A percentile compares a stretch with the other conserved stretches of the same genome.
Evolutionary conservation across 805 yeast species (phyloP).

Genomic region (Debaryomyces prosopidis): DNA sequence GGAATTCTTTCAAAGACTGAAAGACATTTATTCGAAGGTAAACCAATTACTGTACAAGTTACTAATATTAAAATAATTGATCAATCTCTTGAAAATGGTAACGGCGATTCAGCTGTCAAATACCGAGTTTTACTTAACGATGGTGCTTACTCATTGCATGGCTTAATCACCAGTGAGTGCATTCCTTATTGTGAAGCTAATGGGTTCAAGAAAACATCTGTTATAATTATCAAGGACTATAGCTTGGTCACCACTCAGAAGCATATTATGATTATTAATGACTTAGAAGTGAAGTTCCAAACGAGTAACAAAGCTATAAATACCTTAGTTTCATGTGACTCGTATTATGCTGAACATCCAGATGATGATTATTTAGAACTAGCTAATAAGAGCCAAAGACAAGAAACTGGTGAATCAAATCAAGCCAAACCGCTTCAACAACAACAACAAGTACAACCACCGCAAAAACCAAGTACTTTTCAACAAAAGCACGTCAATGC

Average conservation of each 20-base stretch:
- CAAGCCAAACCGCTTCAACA: conserved; percentile 8
- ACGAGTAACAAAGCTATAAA: conserved; percentile 40
- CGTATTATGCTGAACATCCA: conserved; percentile 59
- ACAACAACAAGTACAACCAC: conserved; percentile 7
- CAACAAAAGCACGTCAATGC: conserved; percentile 52
- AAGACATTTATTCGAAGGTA: conserved; percentile 21
- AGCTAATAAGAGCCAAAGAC: conserved; percentile 12
- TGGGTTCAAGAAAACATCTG: conserved; percentile 46
- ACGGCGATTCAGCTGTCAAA: conserved; percentile 20
- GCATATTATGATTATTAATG: conserved; percentile 49
- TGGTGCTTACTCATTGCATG: conserved; percentile 38
- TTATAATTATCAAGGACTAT: conserved; percentile 42
- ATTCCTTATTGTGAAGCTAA: conserved; percentile 39
- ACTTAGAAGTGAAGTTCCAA: conserved; percentile 41
- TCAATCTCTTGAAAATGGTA: conserved; percentile 19
- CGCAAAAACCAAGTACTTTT: conserved; percentile 5
- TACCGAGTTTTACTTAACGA: conserved; percentile 40
- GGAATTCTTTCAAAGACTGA: conserved; percentile 26
- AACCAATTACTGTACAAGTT: conserved; percentile 35
- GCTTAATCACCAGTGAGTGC: conserved; percentile 42
- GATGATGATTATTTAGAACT: conserved; percentile 43
- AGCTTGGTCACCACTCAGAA: conserved; percentile 49
- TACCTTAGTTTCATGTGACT: conserved; percentile 49
- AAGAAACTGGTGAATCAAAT: conserved; percentile 7
- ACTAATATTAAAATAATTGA: conserved; percentile 33